Evolutionary conservation across 2,329 filamentous ascomycete species (phyloP).

Genomic region (Pseudocercospora ulei): DNA sequence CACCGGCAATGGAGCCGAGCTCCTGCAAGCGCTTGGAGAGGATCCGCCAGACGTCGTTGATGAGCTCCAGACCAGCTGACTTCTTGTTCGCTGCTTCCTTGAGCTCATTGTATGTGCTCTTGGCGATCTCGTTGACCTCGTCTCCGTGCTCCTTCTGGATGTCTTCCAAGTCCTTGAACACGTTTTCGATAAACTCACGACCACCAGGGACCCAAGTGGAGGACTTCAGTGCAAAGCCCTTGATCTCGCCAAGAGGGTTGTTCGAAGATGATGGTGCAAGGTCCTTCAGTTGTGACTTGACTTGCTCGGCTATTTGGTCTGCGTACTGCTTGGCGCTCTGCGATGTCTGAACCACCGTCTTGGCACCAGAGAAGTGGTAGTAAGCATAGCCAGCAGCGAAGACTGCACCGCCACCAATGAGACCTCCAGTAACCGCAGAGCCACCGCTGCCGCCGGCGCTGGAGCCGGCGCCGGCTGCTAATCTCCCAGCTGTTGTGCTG

Average conservation of each 20-base stretch:
- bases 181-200: constrained; percentile 55
- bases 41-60: constrained; percentile 52
- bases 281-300: constrained; percentile 40
- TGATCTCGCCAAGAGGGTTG: constrained; percentile 56
- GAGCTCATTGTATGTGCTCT: constrained; percentile 58
- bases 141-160: constrained; percentile 57
- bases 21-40: constrained; percentile 53
- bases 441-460: constrained; percentile 14
- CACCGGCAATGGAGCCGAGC: constrained; percentile 52
- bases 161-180: constrained; percentile 61
- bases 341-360: constrained; percentile 42
- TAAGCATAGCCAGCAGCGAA: constrained; percentile 11
- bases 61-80: constrained; percentile 55
- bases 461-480: constrained; percentile 9
- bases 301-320: constrained; percentile 49
- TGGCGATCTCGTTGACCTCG: constrained; percentile 60
- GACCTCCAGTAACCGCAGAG: constrained; percentile 14
- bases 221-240: constrained; percentile 58
- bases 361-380: constrained; percentile 28
- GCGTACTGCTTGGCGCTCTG: constrained; percentile 52
- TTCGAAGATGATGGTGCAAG: constrained; percentile 55
- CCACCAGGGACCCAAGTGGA: constrained; percentile 63
- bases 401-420: constrained; percentile 16
- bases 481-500: constrained; percentile 8
- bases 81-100: constrained; percentile 49